A percentile compares a stretch with the other conserved stretches of the same genome.
Evolutionary conservation across 106 monocot genomes (phyloP).

Genomic region (Dioscorea zingiberensis): DNA sequence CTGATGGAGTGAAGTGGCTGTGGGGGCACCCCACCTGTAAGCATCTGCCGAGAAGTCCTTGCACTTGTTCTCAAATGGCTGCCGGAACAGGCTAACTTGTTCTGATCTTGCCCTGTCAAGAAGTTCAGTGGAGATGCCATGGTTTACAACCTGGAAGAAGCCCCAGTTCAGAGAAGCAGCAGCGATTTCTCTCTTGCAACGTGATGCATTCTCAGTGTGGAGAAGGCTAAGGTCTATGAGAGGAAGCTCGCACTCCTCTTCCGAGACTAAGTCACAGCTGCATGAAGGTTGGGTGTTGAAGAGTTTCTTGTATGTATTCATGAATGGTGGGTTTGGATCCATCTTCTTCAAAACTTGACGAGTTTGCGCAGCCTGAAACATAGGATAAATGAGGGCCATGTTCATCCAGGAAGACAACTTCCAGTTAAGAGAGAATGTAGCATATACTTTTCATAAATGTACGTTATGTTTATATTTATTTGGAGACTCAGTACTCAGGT

Average conservation of each 20-base stretch:
- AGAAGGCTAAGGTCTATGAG: constrained; percentile 32
- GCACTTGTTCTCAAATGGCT: constrained; percentile 40
- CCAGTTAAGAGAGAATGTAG: too few relatives aligned
- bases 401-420: too few relatives aligned
- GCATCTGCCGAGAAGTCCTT: constrained; percentile 27
- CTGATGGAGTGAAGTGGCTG: constrained; percentile 32
- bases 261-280: not conserved
- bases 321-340: constrained; percentile 36
- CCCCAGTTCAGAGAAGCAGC: constrained; percentile 48
- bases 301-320: constrained; percentile 35
- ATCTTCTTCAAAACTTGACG: not conserved
- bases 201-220: not conserved
- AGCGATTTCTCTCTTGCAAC: constrained; percentile 31
- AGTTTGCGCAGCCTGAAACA: not conserved
- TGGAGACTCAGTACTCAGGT: too few relatives aligned
- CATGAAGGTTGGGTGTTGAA: not conserved
- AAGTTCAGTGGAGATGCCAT: constrained; percentile 28
- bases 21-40: constrained; percentile 60
- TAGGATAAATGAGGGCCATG: too few relatives aligned
- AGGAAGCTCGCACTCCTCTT: constrained; percentile 30
- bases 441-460: too few relatives aligned
- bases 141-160: constrained; percentile 59
- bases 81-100: constrained; percentile 33
- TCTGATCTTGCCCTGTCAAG: constrained; percentile 12
- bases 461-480: too few relatives aligned